Base-by-base conservation (phyloP, 257 asterid species). In the Solanum virginianum region DNA sequence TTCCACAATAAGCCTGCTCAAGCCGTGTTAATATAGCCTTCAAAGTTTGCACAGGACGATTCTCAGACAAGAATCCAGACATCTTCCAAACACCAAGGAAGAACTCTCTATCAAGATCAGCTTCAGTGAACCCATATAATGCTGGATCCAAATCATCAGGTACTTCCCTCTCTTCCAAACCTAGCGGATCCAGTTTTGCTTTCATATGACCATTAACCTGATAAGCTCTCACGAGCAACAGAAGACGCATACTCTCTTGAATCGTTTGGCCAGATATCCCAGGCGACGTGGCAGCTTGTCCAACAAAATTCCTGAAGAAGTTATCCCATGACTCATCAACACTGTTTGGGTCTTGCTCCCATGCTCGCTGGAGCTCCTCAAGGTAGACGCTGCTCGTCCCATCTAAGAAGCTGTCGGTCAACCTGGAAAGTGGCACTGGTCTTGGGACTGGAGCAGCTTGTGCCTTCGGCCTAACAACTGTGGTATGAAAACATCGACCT, bases 331-430 rank as follows among this genome's bases (percentile, higher is more conserved):
- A 88, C 82, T 88, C 90, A 18, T 88, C 90, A 41, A 88, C 90
- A 11, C 90, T 85, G 68, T 79, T 85, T 7, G 90, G 90, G 75
- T 88, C 90, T 82, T 88, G 88, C 77, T 88, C 90, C 90, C 90
- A 88, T n/a, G 90, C 82, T 60, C 90, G 85, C 85, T 88, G 90
- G 70, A 88, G 90, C 86, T 88, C 90, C 86, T 88, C 90, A 62
- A 88, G 88, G 85, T 88, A 88, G 51, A 88, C 90, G 36, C 90
- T 88, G 84, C 90, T 88, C 29, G 90, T 88, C 63, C 90, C 90
- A 82, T 88, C 90, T 75, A 88, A 85, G 83, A 88, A 88, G 51
- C 85, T 88, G 63, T 88, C 90, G 1, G 90, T 88, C 84, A 88
- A 80, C 88, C 68, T 88, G 18, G 90, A 88, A 56, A 88, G 90